phyloP scores from a whole-genome alignment of 179 eudicot genomes.

The Sideroxylon spinosum region DNA sequence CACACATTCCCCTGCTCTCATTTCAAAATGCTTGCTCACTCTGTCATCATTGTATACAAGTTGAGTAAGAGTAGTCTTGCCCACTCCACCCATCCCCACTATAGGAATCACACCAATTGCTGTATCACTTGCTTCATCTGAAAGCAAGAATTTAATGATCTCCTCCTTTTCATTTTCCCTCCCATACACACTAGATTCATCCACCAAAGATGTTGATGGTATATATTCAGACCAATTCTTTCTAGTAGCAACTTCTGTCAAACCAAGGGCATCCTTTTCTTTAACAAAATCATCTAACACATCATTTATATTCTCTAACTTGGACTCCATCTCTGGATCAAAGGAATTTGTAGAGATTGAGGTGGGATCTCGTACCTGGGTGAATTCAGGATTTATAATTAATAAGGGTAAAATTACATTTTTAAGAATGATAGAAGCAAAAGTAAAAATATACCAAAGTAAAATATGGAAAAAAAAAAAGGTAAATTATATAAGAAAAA shows the following conservation, averaged over 20 bases:
- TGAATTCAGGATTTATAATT: too few relatives aligned
- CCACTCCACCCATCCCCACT: slow-evolving; percentile 21
- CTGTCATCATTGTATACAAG: slow-evolving; percentile 9
- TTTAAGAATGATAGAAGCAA: too few relatives aligned
- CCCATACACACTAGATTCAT: slow-evolving; percentile 26
- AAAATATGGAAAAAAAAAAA: too few relatives aligned
- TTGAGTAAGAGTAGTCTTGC: slow-evolving; percentile 22
- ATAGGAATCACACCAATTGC: slow-evolving; percentile 6
- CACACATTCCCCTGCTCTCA: slow-evolving; percentile 16
- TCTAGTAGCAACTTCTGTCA: background rate
- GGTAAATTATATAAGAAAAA: too few relatives aligned
- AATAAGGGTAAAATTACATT: too few relatives aligned
- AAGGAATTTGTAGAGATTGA: background rate
- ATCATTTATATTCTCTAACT: background rate
- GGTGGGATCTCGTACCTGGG: background rate
- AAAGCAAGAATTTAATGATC: background rate
- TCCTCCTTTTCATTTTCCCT: slow-evolving; percentile 24
- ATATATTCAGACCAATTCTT: background rate
- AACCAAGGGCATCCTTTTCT: background rate
- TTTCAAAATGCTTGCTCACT: background rate
- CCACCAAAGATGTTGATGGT: background rate
- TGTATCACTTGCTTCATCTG: background rate
- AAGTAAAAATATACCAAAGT: too few relatives aligned
- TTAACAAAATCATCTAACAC: background rate
- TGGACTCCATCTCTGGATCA: background rate